A percentile compares a stretch with the other conserved stretches of the same genome.
These are phyloP conservation scores for Verbascum thapsus DNA, from an alignment of 257 asterid genomes.

Conservation along the genomic window DNA sequence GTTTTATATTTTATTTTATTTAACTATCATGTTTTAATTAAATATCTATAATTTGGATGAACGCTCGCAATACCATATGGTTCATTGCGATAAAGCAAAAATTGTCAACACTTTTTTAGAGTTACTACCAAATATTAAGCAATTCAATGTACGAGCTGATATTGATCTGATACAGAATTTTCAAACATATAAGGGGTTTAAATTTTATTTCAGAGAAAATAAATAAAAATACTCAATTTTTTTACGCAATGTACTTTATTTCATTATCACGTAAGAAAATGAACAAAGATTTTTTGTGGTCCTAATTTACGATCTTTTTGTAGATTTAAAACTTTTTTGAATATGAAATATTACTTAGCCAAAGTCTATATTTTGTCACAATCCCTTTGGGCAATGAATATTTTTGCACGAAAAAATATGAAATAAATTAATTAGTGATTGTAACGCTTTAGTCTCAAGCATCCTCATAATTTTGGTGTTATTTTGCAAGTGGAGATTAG, in stretches of 20 bases:
- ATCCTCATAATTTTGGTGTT: conserved; percentile 28
- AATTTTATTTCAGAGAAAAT: no score
- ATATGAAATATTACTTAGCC: not conserved
- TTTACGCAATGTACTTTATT: not conserved
- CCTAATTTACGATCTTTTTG: not conserved
- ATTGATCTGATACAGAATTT: no score
- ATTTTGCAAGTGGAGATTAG: conserved; percentile 7
- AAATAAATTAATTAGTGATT: conserved; percentile 11
- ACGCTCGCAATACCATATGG: no score
- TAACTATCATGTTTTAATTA: no score
- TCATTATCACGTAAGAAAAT: not conserved
- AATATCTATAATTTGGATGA: no score
- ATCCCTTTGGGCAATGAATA: conserved; percentile 16
- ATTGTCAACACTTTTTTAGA: no score
- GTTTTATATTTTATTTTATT: no score
- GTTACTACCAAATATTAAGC: no score
- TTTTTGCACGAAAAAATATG: not conserved
- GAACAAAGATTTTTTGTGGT: conserved; percentile 15
- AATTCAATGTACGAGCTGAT: no score
- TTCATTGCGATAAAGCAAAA: no score
- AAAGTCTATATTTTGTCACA: conserved; percentile 23
- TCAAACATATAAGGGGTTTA: no score
- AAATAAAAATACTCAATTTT: no score
- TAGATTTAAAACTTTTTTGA: not conserved
- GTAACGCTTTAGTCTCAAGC: conserved; percentile 20